Percentiles rank a stretch among this genome's conserved stretches.
Evolutionary conservation across 2,329 filamentous ascomycete species (phyloP).

Genomic region (Trichophyton verrucosum): DNA sequence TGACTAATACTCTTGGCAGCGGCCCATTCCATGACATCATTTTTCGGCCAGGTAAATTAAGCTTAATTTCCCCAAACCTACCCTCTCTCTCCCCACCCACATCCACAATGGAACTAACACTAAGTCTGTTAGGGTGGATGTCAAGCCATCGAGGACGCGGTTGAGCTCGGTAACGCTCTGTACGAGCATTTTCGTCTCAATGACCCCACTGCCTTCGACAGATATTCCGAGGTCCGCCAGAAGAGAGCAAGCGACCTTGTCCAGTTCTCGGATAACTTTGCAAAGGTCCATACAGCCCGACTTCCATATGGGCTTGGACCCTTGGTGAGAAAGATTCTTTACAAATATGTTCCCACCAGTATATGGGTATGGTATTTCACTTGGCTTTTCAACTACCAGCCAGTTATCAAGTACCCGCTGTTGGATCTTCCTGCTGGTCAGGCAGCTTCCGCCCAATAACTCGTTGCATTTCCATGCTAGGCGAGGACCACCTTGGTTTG

Average conservation of each 20-base stretch:
- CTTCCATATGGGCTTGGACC: slow-evolving; percentile 7
- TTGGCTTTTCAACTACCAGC: slow-evolving; percentile 8
- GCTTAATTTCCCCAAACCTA: neutral
- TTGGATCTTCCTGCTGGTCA: neutral
- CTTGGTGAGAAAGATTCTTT: slow-evolving; percentile 6
- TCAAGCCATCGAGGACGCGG: slow-evolving; percentile 10
- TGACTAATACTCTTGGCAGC: slow-evolving; percentile 3
- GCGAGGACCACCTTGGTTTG: too few relatives aligned
- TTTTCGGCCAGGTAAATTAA: slow-evolving; percentile 8
- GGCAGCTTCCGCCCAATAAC: neutral
- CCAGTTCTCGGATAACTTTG: slow-evolving; percentile 7
- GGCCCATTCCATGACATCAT: slow-evolving; percentile 9
- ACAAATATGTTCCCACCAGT: slow-evolving; percentile 6
- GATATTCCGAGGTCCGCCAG: slow-evolving; percentile 7
- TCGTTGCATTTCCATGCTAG: neutral
- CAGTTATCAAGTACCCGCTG: slow-evolving; percentile 6
- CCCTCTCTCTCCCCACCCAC: neutral
- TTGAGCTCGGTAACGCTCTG: slow-evolving; percentile 8
- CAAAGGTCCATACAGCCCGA: slow-evolving; percentile 8
- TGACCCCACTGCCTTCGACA: slow-evolving; percentile 4
- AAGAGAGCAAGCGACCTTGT: slow-evolving; percentile 7
- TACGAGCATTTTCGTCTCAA: slow-evolving; percentile 7
- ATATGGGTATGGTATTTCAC: slow-evolving; percentile 8
- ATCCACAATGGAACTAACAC: neutral
- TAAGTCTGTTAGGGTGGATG: slow-evolving; percentile 4